A percentile compares a stretch with the other conserved stretches of the same genome.
These are phyloP conservation scores for Suhomyces vadensis DNA, from an alignment of 805 yeast genomes.

Conservation along the genomic window DNA sequence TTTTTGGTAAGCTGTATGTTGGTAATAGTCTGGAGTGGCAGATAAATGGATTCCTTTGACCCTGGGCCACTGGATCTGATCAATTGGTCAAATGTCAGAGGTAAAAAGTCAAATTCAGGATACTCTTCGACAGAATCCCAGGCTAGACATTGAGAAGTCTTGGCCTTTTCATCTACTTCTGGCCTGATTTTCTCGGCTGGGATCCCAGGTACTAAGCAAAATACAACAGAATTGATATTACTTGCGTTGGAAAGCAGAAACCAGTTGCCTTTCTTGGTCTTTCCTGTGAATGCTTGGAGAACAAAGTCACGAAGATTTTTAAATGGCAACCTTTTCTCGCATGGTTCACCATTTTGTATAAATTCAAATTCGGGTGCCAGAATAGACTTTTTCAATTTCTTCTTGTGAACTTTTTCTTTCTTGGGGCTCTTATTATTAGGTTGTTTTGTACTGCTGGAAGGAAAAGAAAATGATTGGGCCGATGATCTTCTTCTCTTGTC, in stretches of 20 bases:
- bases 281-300: slow-evolving; percentile 14
- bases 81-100: slow-evolving; percentile 39
- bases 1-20: slow-evolving; percentile 56
- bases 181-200: neutral
- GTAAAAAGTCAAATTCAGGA: slow-evolving; percentile 31
- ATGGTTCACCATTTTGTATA: neutral
- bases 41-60: slow-evolving; percentile 53
- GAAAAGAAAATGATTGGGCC: slow-evolving; percentile 23
- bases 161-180: neutral
- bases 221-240: slow-evolving; percentile 53
- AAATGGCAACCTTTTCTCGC: slow-evolving; percentile 17
- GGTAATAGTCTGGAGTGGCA: slow-evolving; percentile 55
- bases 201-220: slow-evolving; percentile 68
- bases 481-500: slow-evolving; percentile 43
- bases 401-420: slow-evolving; percentile 27
- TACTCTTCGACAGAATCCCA: neutral
- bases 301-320: slow-evolving; percentile 20
- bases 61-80: slow-evolving; percentile 69
- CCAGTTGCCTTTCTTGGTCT: slow-evolving; percentile 36
- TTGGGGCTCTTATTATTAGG: slow-evolving; percentile 15
- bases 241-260: slow-evolving; percentile 48
- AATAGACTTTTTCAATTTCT: slow-evolving; percentile 33
- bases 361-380: slow-evolving; percentile 22
- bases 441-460: neutral
- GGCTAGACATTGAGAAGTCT: neutral